These are phyloP conservation scores for Metarhizium album DNA, from an alignment of 2,329 filamentous ascomycete species.

Conservation along the genomic window DNA sequence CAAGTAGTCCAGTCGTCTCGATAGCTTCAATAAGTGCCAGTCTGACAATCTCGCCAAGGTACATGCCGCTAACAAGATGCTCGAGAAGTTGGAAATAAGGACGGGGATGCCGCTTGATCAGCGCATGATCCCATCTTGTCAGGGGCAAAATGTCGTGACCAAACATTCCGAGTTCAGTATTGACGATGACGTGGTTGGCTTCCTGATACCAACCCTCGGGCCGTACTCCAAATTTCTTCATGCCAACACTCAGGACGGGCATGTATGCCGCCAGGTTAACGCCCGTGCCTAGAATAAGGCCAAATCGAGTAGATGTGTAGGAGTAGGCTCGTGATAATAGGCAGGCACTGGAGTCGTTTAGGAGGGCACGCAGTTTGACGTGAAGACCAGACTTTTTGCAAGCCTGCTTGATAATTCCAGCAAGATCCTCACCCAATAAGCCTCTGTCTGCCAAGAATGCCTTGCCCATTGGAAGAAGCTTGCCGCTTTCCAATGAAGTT, in stretches of 20 bases:
- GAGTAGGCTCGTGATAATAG: slow-evolving; percentile 53
- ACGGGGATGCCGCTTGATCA: slow-evolving; percentile 41
- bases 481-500: slow-evolving; percentile 50
- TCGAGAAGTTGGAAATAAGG: slow-evolving; percentile 54
- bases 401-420: slow-evolving; percentile 44
- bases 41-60: slow-evolving; percentile 55
- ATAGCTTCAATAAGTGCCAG: slow-evolving; percentile 49
- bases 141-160: slow-evolving; percentile 46
- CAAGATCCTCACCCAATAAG: slow-evolving; percentile 48
- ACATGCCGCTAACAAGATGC: slow-evolving; percentile 53
- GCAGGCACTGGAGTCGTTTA: slow-evolving; percentile 59
- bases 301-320: slow-evolving; percentile 47
- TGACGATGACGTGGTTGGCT: slow-evolving; percentile 53
- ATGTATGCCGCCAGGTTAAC: slow-evolving; percentile 56
- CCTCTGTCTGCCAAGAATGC: slow-evolving; percentile 49
- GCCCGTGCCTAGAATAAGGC: slow-evolving; percentile 56
- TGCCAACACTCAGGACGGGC: slow-evolving; percentile 44
- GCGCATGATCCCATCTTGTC: slow-evolving; percentile 48
- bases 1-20: slow-evolving; percentile 40
- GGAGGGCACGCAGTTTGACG: slow-evolving; percentile 47
- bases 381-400: slow-evolving; percentile 40
- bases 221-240: slow-evolving; percentile 44
- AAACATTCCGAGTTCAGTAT: slow-evolving; percentile 59
- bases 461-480: slow-evolving; percentile 54
- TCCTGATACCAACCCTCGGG: slow-evolving; percentile 45